Evolutionary conservation across 352 stramenopile species (phyloP).

Genomic region (Lagenidium giganteum): DNA sequence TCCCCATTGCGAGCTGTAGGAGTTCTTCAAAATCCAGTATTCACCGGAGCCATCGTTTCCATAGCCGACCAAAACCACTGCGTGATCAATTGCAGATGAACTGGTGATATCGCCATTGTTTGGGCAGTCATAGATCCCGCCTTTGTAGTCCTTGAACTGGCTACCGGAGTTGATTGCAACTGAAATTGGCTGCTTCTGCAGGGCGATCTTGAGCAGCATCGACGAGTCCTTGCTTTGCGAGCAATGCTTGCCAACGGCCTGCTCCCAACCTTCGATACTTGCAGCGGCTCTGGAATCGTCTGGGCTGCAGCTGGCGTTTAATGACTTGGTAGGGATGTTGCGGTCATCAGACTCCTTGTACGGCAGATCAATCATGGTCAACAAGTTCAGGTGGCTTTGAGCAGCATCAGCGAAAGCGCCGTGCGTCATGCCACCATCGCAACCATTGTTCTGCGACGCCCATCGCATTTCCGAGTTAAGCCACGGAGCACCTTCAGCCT

Average conservation of each 20-base stretch:
- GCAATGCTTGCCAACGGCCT: slow-evolving; percentile 45
- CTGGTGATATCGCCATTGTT: slow-evolving; percentile 64
- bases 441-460: slow-evolving; percentile 46
- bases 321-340: slow-evolving; percentile 15
- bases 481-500: slow-evolving; percentile 37
- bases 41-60: slow-evolving; percentile 30
- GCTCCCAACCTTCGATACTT: slow-evolving; percentile 52
- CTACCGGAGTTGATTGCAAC: slow-evolving; percentile 59
- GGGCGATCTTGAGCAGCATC: slow-evolving; percentile 42
- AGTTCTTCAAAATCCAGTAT: slow-evolving; percentile 86
- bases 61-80: slow-evolving; percentile 72
- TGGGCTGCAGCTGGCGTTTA: slow-evolving; percentile 26
- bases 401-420: slow-evolving; percentile 48
- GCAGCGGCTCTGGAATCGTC: slow-evolving; percentile 28
- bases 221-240: slow-evolving; percentile 33
- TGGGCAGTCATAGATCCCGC: slow-evolving; percentile 54
- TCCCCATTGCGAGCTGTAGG: slow-evolving; percentile 66
- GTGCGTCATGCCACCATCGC: slow-evolving; percentile 56
- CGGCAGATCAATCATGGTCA: slow-evolving; percentile 44
- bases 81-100: slow-evolving; percentile 61
- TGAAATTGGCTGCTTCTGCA: slow-evolving; percentile 53
- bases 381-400: slow-evolving; percentile 29
- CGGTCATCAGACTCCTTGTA: slow-evolving; percentile 36
- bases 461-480: slow-evolving; percentile 52
- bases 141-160: slow-evolving; percentile 64